Evolutionary conservation across 2,329 filamentous ascomycete genomes (phyloP).

Genomic region (Cladosporium halotolerans): DNA sequence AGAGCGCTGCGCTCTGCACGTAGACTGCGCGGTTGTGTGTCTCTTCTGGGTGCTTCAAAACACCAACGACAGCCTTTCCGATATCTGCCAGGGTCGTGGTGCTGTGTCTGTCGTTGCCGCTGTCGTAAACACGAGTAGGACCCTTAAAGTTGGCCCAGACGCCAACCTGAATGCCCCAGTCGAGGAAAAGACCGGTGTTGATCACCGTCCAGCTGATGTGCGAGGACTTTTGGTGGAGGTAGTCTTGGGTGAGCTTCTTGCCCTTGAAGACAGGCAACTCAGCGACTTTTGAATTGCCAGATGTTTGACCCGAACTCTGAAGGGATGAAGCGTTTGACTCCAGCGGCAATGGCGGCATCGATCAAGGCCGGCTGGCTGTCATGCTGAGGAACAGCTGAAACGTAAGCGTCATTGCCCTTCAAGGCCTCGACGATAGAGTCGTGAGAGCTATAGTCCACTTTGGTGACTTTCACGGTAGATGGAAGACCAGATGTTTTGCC

Average conservation of each 20-base stretch:
- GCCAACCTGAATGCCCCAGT: constrained; percentile 29
- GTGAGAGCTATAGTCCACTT: constrained; percentile 29
- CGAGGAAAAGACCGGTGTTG: constrained; percentile 33
- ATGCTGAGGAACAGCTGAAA: constrained; percentile 27
- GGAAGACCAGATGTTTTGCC: constrained; percentile 20
- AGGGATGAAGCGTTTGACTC: constrained; percentile 37
- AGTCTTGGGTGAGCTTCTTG: constrained; percentile 33
- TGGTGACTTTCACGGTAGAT: constrained; percentile 24
- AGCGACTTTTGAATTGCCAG: constrained; percentile 17
- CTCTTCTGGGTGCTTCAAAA: constrained; percentile 29
- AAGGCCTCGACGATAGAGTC: constrained; percentile 29
- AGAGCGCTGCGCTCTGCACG: constrained; percentile 30
- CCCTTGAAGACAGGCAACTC: constrained; percentile 35
- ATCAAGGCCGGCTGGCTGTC: constrained; percentile 29
- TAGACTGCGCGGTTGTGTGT: constrained; percentile 33
- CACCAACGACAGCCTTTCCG: constrained; percentile 29
- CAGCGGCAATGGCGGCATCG: constrained; percentile 34
- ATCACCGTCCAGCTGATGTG: constrained; percentile 32
- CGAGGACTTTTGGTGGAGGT: constrained; percentile 23
- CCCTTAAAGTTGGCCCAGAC: constrained; percentile 23
- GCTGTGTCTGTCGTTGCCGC: constrained; percentile 30
- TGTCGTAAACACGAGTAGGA: constrained; percentile 30
- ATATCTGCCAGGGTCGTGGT: constrained; percentile 27
- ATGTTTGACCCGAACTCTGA: constrained; percentile 37
- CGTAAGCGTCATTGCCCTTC: constrained; percentile 32